Evolutionary conservation across 208 protist species (phyloP), one percentile per base, ranked within the genome.

Genomic region (Trypanosoma scelopori): DNA sequence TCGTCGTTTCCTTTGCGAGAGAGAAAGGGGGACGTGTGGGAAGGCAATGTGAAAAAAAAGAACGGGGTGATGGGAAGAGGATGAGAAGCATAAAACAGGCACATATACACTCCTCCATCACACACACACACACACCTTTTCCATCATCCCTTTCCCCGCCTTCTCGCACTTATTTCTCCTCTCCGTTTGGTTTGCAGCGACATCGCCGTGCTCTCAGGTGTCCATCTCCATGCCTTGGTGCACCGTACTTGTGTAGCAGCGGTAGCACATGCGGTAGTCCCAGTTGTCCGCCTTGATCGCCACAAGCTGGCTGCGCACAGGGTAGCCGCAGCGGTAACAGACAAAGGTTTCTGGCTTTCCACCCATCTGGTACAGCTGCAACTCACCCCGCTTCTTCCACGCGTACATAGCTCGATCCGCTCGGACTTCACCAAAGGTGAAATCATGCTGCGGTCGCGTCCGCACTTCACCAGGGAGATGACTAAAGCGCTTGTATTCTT

Each of bases 211-310:
- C 65, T 30, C 35, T 57, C 59, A 94, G 37, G 82, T 90, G 53
- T 89, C 77, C 18, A 68, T 42, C 55, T 92, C 86, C 85, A 93
- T 89, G 1, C 89, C 89, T 25, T 71, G 47, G 22, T 76, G 27
- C 1, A 89, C 55, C 1, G 77, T 85, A 1, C 41, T 60, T 18
- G 74, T 85, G 74, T 95, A 95, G 71, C 89, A 95, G 45, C 28
- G 77, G 65, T 95, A 95, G 75, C 89, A 95, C 89, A 95, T 95
- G n/a, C 89, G 70, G 43, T 69, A 95, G 57, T 95, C 89, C 87
- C 89, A 95, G 68, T 93, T 95, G 41, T 93, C 89, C 15, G 85
- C 80, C 39, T 89, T 86, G 61, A 95, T 82, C 1, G 82, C 85
- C 15, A 93, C 84, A 16, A 95, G 70, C 20, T 81, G 78, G 37